Evolutionary conservation across 805 yeast genomes (phyloP), one percentile per base, ranked within the genome.

Genomic region (Sugiyamaella boreocaroliniensis): DNA sequence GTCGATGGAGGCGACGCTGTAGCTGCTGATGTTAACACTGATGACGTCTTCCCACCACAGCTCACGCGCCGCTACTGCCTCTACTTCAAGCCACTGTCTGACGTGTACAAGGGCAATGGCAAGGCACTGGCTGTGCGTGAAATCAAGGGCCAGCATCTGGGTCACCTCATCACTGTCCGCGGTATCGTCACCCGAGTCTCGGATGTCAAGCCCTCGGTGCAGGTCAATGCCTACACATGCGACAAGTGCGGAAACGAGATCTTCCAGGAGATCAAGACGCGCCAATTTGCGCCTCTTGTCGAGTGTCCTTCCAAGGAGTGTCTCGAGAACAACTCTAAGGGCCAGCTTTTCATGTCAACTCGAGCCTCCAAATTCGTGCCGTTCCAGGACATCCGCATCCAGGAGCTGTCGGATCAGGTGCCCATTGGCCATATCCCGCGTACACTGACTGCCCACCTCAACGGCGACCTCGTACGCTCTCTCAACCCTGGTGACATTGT

Each of bases 341-440:
- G 99, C 53, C 89, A 88, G 71, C 75, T 93, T 49, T 89, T 86
- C 68, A 86, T 90, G 81, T 81, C 92, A 45, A 89, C 98, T 11
- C 80, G 99, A 62, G 99, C 99, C 2, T 89, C 97, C 32, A 93
- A 93, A 71, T 93, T 95, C 64, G 77, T 85, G 51, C 87, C 96
- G 6, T 93, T 90, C 76, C 99, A 93, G 72, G 99, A 93, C 64
- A 93, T 90, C 52, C 85, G 88, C 64, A 77, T 93, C 56, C 99
- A 93, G 73, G 99, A 93, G 70, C 74, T 92, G 66, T 87, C 98
- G 4, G 84, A 85, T 59, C 99, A 93, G 71, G 99, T 93, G 15
- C 99, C 99, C 0, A 92, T 90, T 29, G 99, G 99, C 50, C 97
- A 92, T 68, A 93, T 93, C 58, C 99, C 99, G 47, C 80, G 99